Percentiles rank a stretch among this genome's conserved stretches.
phyloP scores from a whole-genome alignment of 345 rosid genomes.

The Salix suchowensis region DNA sequence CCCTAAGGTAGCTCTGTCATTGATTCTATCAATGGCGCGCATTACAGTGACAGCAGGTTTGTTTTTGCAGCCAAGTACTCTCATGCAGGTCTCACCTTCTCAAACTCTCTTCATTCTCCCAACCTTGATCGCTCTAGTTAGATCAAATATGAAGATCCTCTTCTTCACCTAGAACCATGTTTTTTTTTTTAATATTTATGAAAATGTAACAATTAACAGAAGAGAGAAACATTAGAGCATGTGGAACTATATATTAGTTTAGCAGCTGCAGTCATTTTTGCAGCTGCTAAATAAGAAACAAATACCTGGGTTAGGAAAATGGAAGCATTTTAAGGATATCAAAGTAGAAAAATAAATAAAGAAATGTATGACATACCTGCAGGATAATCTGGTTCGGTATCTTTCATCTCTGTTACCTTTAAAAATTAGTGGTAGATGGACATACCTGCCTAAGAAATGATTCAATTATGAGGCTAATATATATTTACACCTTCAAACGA shows the following conservation, averaged over 20 bases:
- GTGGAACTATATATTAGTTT: background rate
- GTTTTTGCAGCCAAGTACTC: background rate
- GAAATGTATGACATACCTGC: background rate
- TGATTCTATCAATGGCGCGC: background rate
- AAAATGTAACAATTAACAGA: background rate
- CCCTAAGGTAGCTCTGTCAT: background rate
- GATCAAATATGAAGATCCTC: background rate
- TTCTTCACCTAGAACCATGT: background rate
- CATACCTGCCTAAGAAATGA: slow-evolving; percentile 11
- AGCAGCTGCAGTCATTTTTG: background rate
- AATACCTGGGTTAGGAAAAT: background rate
- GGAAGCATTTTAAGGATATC: background rate
- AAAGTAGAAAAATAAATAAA: background rate
- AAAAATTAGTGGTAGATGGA: background rate
- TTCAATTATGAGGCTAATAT: background rate
- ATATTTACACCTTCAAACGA: slow-evolving; percentile 5
- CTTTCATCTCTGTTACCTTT: background rate
- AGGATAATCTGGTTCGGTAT: background rate
- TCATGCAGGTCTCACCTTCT: background rate
- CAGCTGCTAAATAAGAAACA: background rate
- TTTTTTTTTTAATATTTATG: background rate
- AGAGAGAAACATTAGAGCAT: background rate
- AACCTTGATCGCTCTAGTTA: background rate
- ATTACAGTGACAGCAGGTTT: background rate
- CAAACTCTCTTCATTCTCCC: background rate